phyloP scores from a whole-genome alignment of 2,329 filamentous ascomycete genomes.

The Aspergillus oerlinghausenensis region DNA sequence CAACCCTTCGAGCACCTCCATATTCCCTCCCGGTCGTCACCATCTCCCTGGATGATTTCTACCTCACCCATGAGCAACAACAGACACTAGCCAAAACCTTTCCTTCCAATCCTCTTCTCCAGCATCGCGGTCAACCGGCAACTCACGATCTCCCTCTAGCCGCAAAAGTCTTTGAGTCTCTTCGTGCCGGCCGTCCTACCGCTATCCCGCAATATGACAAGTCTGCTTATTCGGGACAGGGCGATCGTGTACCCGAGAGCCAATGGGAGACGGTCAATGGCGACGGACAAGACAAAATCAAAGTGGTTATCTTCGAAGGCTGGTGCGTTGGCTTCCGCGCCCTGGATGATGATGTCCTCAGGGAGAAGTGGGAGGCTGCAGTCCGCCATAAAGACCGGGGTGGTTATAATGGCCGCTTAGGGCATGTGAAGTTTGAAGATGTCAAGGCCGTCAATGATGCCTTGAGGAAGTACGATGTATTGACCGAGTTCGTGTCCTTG shows the following conservation, averaged over 20 bases:
- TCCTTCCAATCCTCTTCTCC: conserved; percentile 68
- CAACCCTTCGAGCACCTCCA: conserved; percentile 54
- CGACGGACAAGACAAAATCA: conserved; percentile 35
- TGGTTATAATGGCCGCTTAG: conserved; percentile 49
- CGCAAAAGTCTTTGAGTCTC: conserved; percentile 57
- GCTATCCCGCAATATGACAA: conserved; percentile 79
- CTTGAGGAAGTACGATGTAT: conserved; percentile 54
- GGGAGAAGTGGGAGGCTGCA: conserved; percentile 51
- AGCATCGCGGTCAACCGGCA: conserved; percentile 77
- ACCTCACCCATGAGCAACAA: conserved; percentile 69
- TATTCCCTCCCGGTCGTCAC: conserved; percentile 63
- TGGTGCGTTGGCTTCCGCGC: conserved; percentile 85
- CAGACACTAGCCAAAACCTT: conserved; percentile 59
- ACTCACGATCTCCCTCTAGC: conserved; percentile 73
- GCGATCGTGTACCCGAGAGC: conserved; percentile 63
- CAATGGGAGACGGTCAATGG: conserved; percentile 56
- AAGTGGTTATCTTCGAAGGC: conserved; percentile 77
- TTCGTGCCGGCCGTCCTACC: conserved; percentile 49
- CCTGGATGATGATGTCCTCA: conserved; percentile 52
- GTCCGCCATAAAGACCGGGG: conserved; percentile 43
- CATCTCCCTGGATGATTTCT: conserved; percentile 85
- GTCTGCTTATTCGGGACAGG: conserved; percentile 67
- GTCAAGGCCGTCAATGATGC: conserved; percentile 57
- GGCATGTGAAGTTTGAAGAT: conserved; percentile 52
- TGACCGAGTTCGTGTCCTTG: conserved; percentile 45